Evolutionary conservation across 106 monocot genomes (phyloP).

Genomic region (Phalaenopsis equestris): DNA sequence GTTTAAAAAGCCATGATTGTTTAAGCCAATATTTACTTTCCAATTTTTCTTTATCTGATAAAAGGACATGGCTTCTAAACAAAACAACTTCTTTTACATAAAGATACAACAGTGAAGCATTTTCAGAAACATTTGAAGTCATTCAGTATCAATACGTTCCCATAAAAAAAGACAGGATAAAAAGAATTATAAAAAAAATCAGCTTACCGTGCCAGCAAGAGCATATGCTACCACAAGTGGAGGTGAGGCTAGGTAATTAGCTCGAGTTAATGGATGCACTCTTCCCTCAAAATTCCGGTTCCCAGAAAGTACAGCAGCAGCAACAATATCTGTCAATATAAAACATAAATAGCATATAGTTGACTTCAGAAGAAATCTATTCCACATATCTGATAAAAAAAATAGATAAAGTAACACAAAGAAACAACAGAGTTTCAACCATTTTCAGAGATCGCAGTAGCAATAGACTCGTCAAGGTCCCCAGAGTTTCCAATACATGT

Average conservation of each 20-base stretch:
- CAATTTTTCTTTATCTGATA: background rate
- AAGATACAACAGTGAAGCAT: background rate
- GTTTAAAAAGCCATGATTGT: background rate
- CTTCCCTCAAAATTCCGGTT: slow-evolving; percentile 80
- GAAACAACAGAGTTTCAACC: slow-evolving; percentile 23
- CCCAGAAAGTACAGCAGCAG: slow-evolving; percentile 71
- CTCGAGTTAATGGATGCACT: slow-evolving; percentile 73
- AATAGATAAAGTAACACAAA: background rate
- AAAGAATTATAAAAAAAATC: background rate
- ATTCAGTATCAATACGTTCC: background rate
- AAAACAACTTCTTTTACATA: background rate
- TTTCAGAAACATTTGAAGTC: background rate
- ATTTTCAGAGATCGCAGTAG: slow-evolving; percentile 67
- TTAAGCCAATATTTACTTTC: background rate
- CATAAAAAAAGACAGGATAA: background rate
- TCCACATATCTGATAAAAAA: background rate
- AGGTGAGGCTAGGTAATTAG: slow-evolving; percentile 79
- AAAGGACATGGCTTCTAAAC: background rate
- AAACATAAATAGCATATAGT: background rate
- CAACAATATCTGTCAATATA: slow-evolving; percentile 45
- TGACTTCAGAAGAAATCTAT: background rate
- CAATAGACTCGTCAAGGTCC: slow-evolving; percentile 61
- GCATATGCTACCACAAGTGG: slow-evolving; percentile 84
- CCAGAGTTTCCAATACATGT: slow-evolving; percentile 95
- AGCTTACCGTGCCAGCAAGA: slow-evolving; percentile 71